Evolutionary conservation across 306 rosid genomes (phyloP).

Genomic region (Cicer chorassanicum): DNA sequence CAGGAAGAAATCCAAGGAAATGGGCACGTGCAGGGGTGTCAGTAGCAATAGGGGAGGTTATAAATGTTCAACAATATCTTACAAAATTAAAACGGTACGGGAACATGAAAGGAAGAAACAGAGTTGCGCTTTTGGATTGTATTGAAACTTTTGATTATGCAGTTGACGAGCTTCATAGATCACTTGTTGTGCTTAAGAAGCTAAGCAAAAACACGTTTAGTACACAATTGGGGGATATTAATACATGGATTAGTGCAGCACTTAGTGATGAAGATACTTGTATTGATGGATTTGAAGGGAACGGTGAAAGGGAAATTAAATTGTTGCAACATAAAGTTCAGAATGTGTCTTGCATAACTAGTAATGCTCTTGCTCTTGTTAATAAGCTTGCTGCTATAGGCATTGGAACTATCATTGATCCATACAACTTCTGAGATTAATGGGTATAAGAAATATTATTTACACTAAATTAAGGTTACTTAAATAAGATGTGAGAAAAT

Average conservation of each 20-base stretch:
- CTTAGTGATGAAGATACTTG: constrained; percentile 70
- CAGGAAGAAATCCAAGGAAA: constrained; percentile 61
- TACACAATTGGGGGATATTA: constrained; percentile 62
- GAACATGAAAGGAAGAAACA: constrained; percentile 47
- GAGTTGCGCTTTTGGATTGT: constrained; percentile 67
- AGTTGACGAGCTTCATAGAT: constrained; percentile 64
- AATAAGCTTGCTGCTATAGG: constrained; percentile 68
- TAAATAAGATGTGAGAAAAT: no score
- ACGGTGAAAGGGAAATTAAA: constrained; percentile 35
- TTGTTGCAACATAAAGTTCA: constrained; percentile 50
- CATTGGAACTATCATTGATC: constrained; percentile 40
- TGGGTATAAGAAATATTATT: background rate
- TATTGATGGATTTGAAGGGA: constrained; percentile 57
- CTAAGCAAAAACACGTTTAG: constrained; percentile 56
- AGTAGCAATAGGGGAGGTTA: constrained; percentile 58
- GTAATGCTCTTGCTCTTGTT: constrained; percentile 80
- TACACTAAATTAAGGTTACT: background rate
- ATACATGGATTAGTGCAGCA: constrained; percentile 76
- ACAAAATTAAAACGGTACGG: constrained; percentile 29
- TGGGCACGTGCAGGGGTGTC: constrained; percentile 88
- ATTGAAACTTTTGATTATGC: constrained; percentile 53
- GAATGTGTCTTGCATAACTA: constrained; percentile 56
- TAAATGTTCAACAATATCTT: constrained; percentile 47
- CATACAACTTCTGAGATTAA: constrained; percentile 33
- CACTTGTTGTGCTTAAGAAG: constrained; percentile 61